These are phyloP conservation scores for Fusarium chlamydosporum DNA, from an alignment of 2,329 filamentous ascomycete genomes.

Conservation along the genomic window DNA sequence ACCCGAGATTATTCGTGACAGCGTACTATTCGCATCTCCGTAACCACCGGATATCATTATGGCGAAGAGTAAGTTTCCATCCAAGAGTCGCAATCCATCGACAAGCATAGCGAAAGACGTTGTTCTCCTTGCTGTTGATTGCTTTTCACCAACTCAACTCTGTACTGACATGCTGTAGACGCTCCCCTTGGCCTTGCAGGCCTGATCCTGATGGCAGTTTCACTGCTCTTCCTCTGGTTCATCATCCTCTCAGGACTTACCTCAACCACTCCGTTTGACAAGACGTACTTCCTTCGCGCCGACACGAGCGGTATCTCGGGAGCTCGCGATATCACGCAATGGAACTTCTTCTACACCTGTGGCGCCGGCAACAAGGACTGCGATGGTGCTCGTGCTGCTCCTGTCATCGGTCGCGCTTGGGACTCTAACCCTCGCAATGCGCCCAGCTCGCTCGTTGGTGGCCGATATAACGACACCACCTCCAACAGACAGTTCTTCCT, in stretches of 20 bases:
- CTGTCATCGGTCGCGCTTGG: constrained; percentile 81
- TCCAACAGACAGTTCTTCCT: constrained; percentile 79
- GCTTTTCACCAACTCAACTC: neutral
- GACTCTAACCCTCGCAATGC: constrained; percentile 61
- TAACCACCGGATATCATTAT: constrained; percentile 25
- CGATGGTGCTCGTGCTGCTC: constrained; percentile 70
- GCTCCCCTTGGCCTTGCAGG: constrained; percentile 59
- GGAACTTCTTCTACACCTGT: constrained; percentile 93
- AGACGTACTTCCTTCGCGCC: constrained; percentile 88
- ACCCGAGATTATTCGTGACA: constrained; percentile 1
- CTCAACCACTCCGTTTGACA: constrained; percentile 70
- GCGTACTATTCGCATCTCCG: neutral
- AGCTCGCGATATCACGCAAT: constrained; percentile 78
- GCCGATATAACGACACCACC: constrained; percentile 68
- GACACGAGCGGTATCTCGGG: constrained; percentile 80
- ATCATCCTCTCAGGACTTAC: constrained; percentile 69
- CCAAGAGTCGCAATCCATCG: neutral
- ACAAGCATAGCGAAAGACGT: neutral
- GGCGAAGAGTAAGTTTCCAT: constrained; percentile 45
- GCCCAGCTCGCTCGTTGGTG: constrained; percentile 64
- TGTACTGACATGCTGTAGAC: constrained; percentile 52
- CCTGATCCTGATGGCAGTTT: constrained; percentile 65
- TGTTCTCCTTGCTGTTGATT: neutral
- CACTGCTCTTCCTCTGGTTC: constrained; percentile 70
- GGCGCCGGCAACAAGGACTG: constrained; percentile 75